These are phyloP conservation scores for Begonia fuchsioides DNA, from an alignment of 306 rosid genomes.

Conservation along the genomic window DNA sequence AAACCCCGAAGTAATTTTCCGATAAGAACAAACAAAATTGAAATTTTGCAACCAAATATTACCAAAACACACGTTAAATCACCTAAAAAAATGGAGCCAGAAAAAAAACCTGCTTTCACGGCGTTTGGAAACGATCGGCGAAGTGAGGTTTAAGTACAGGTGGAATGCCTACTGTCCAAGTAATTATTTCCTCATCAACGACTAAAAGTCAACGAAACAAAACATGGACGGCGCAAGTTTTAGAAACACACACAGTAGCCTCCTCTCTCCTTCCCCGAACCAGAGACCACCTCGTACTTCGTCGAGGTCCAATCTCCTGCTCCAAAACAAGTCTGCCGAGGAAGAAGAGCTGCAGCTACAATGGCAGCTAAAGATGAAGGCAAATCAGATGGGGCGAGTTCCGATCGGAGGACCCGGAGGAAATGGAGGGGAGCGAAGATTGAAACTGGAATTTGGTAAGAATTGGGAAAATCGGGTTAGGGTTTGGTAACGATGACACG, in stretches of 20 bases:
- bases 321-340: too few relatives aligned
- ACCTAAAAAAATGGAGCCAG: conserved; percentile 1
- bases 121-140: conserved; percentile 16
- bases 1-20: too few relatives aligned
- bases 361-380: conserved; percentile 1
- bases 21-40: background rate
- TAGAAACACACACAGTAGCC: background rate
- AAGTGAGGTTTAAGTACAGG: conserved; percentile 71
- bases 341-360: background rate
- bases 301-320: too few relatives aligned
- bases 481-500: conserved; percentile 45
- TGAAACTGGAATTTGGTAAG: background rate
- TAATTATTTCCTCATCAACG: conserved; percentile 11
- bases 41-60: too few relatives aligned
- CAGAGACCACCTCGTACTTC: too few relatives aligned
- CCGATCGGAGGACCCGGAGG: conserved; percentile 6
- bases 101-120: conserved; percentile 44
- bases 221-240: conserved; percentile 8
- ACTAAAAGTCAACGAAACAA: conserved; percentile 8
- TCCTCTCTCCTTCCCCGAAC: background rate
- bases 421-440: background rate
- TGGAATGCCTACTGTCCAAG: conserved; percentile 20
- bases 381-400: conserved; percentile 20
- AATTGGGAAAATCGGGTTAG: conserved; percentile 7
- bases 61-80: too few relatives aligned